A percentile compares a stretch with the other conserved stretches of the same genome.
phyloP scores from a whole-genome alignment of 2,329 filamentous ascomycete genomes.

The Lithohypha guttulata region DNA sequence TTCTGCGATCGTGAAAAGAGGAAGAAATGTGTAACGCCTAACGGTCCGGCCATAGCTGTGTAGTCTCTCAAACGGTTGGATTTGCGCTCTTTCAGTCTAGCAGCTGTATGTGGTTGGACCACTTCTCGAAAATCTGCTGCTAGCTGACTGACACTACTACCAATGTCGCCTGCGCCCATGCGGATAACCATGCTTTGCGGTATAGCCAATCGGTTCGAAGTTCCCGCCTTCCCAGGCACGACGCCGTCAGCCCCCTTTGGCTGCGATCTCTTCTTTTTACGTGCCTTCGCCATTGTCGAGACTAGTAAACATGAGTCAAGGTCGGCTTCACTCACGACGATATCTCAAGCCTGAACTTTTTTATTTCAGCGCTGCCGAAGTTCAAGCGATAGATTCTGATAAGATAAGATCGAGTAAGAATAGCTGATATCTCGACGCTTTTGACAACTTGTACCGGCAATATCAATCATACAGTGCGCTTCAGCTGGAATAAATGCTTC shows the following conservation, averaged over 20 bases:
- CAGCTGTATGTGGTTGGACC: constrained; percentile 93
- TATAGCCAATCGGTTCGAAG: constrained; percentile 46
- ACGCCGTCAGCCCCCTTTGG: constrained; percentile 42
- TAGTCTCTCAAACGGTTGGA: constrained; percentile 86
- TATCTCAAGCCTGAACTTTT: too few species aligned
- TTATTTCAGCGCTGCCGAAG: too few species aligned
- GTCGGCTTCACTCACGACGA: neutral
- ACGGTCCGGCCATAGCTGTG: constrained; percentile 84
- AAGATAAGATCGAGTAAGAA: too few species aligned
- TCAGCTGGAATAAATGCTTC: too few species aligned
- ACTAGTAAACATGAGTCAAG: neutral
- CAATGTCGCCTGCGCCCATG: constrained; percentile 87
- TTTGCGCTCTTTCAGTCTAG: constrained; percentile 76
- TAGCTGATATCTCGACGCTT: too few species aligned
- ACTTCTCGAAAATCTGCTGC: constrained; percentile 82
- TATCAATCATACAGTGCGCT: too few species aligned
- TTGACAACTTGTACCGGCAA: too few species aligned
- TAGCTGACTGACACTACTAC: constrained; percentile 80
- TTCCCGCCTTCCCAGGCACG: constrained; percentile 42
- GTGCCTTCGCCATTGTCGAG: constrained; percentile 59
- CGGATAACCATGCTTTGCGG: constrained; percentile 99
- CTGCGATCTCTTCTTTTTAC: constrained; percentile 85
- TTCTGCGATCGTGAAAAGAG: constrained; percentile 82
- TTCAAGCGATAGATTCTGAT: too few species aligned
- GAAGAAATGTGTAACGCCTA: constrained; percentile 85